phyloP scores from a whole-genome alignment of 371 early-diverging fungal species.

The Amoeboaphelidium protococcarum region DNA sequence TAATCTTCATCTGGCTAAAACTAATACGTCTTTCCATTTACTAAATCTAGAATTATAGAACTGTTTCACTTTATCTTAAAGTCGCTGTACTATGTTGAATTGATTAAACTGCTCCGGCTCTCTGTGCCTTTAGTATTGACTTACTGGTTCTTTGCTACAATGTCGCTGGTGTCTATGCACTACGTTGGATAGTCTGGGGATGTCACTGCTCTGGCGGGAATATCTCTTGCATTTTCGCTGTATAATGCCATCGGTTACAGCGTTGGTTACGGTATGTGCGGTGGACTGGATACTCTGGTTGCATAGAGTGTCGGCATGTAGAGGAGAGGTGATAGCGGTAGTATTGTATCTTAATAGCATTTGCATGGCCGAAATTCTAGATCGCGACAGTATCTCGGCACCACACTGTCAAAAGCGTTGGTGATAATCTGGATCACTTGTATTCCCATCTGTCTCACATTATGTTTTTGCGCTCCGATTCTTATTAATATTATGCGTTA shows the following conservation, averaged over 20 bases:
- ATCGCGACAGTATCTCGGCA: background rate
- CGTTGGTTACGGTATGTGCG: background rate
- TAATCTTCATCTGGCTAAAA: too few species aligned
- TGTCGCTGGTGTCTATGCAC: background rate
- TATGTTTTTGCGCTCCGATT: background rate
- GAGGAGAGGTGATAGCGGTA: background rate
- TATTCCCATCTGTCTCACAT: background rate
- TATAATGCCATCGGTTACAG: background rate
- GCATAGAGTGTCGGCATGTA: background rate
- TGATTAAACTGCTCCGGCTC: background rate
- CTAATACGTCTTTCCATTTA: background rate
- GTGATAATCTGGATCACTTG: background rate
- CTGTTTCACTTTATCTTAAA: background rate
- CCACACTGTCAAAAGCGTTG: background rate
- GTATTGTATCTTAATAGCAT: background rate
- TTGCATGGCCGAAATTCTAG: background rate
- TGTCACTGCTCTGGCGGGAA: background rate
- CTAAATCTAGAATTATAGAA: background rate
- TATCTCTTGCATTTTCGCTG: background rate
- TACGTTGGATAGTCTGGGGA: background rate
- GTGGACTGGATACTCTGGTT: background rate
- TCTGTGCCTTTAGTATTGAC: background rate
- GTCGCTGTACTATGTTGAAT: background rate
- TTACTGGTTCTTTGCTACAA: background rate
- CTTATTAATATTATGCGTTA: background rate